Evolutionary conservation across 2,329 filamentous ascomycete species (phyloP).

Genomic region (Penicillium griseofulvum): DNA sequence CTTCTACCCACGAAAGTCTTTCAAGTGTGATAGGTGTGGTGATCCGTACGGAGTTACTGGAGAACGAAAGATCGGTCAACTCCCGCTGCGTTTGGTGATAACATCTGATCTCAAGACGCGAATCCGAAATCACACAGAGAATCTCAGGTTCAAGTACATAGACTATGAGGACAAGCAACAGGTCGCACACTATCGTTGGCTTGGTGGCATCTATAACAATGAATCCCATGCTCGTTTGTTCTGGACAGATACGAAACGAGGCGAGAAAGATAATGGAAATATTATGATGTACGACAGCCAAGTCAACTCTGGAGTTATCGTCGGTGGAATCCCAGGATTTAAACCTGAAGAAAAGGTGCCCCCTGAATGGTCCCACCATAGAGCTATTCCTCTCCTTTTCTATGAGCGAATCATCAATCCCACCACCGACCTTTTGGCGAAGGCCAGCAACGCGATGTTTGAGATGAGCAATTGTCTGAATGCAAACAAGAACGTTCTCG

Average conservation of each 20-base stretch:
- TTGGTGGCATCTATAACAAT: conserved; percentile 37
- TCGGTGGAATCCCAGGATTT: conserved; percentile 22
- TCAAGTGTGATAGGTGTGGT: conserved; percentile 10
- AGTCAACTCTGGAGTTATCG: conserved; percentile 24
- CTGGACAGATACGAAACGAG: conserved; percentile 32
- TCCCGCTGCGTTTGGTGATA: conserved; percentile 35
- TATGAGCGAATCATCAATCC: conserved; percentile 37
- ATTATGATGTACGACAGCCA: conserved; percentile 34
- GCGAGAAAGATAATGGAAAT: conserved; percentile 21
- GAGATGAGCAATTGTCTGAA: conserved; percentile 9
- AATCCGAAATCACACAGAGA: conserved; percentile 25
- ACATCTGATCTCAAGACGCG: conserved; percentile 8
- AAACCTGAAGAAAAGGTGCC: conserved; percentile 25
- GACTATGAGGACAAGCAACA: conserved; percentile 14
- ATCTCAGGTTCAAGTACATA: conserved; percentile 26
- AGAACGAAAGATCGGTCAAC: conserved; percentile 15
- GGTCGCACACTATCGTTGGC: conserved; percentile 35
- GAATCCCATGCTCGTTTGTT: conserved; percentile 26
- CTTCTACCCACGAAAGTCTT: conserved; percentile 8
- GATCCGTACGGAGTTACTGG: neutral
- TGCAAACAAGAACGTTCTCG: neutral
- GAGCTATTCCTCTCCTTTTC: conserved; percentile 29
- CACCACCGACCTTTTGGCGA: conserved; percentile 12
- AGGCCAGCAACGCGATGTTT: conserved; percentile 12
- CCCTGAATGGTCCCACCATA: conserved; percentile 19